Evolutionary conservation across 2,329 filamentous ascomycete genomes (phyloP), one percentile per base, ranked within the genome.

Genomic region (Xylariaceae sp.): DNA sequence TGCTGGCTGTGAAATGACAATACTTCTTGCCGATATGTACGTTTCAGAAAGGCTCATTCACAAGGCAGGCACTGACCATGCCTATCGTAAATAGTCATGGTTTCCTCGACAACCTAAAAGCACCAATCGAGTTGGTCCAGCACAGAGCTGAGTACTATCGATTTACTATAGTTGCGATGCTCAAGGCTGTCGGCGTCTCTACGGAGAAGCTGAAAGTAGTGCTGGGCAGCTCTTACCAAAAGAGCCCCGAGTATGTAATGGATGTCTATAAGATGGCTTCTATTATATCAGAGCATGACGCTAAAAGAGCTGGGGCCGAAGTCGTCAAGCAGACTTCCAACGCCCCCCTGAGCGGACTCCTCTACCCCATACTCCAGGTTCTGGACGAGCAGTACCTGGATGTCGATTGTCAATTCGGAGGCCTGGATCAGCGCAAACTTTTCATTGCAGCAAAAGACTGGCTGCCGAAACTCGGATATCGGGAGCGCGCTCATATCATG

Each of bases 271-370:
- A 85, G 59, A 63, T 97, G 50, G 78, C 76, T 34, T 83, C 12
- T 81, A 89, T 66, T 81, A 90, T 60, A 83, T 93, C 51, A 29
- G 58, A 59, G 48, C 55, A 56, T 11, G 62, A 61, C 58, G 88
- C 89, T 13, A 88, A 89, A 66, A 93, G 89, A 66, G 90, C 91
- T 0, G 91, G 91, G 30, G 87, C 89, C 2, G 93, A 97, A 66
- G 81, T 97, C 7, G 91, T 98, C 51, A 97, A 97, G 74, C 89
- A 97, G 70, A 81, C 85, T 3, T 78, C 79, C 42, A 89, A 91
- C 57, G 80, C 85, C 9, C 78, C 85, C 3, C 63, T 94, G 41
- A 81, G 77, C 42, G 87, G 87, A 1, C 73, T 91, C 11, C 76
- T 91, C 47, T 94, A 94, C 71, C 87, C 88, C 1, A 73, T 94